Evolutionary conservation across 1,139 yeast species (phyloP), one percentile per base, ranked within the genome.

Genomic region (Geotrichum restrictum): DNA sequence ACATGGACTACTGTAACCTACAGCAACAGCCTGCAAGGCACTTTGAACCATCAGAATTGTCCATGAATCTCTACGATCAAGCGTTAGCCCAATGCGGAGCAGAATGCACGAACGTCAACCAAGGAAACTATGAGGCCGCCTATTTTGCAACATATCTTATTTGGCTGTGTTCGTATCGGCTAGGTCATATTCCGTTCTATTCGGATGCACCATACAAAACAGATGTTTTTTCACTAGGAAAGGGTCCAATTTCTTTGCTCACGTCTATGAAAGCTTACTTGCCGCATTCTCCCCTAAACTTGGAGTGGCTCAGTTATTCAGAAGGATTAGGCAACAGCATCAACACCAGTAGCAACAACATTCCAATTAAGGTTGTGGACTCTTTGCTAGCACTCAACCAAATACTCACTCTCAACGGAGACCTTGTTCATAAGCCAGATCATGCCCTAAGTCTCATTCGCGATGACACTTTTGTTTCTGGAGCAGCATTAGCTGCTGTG

Each of bases 141-240:
- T 51, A 44, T 34, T 45, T 40, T 36, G 50, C 53, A 16, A 46
- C 53, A 11, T 22, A 27, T 3, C 33, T 51, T 2, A 51, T 51
- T n/a, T 24, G 47, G 50, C 37, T 40, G 14, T 45, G 47, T 22
- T 45, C 53, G 3, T 46, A 45, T 21, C 34, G 48, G 5, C 44
- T 51, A 13, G 36, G 45, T 4, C 14, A 37, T 1, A 42, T 51
- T 8, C 50, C 50, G 11, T 29, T 39, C 1, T 41, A 33, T 24
- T 34, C 45, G 6, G 21, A 24, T 21, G 37, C 21, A 3, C 16
- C 18, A 19, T 19, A 33, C 19, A 32, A 33, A 22, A 40, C 32
- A 3, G 53, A 51, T 36, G 24, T 51, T 27, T 41, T 51, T 14
- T 27, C 45, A 5, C 21, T 51, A 3, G 27, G 34, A 7, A 45